These are phyloP conservation scores for Cyclocybe cylindracea DNA, from an alignment of 768 basidiomycete species.

Conservation along the genomic window DNA sequence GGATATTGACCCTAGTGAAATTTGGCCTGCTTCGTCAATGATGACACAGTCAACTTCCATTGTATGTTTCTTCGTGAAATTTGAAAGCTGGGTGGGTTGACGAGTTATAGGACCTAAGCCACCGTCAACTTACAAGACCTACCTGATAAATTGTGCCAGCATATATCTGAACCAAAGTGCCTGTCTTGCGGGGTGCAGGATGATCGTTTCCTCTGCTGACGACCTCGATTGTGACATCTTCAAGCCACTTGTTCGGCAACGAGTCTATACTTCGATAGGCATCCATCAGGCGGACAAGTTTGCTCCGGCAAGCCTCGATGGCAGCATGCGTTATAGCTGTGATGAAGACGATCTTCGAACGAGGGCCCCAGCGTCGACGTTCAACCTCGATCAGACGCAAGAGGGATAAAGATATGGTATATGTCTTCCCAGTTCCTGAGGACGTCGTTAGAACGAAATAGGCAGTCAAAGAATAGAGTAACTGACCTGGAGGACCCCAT, in stretches of 20 bases:
- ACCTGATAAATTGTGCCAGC: constrained; percentile 52
- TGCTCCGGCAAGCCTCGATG: constrained; percentile 47
- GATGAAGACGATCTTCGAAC: constrained; percentile 42
- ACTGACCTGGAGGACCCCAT: constrained; percentile 52
- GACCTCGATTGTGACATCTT: constrained; percentile 41
- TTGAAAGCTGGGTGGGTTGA: constrained; percentile 37
- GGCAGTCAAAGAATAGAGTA: not conserved
- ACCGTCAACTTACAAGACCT: constrained; percentile 5
- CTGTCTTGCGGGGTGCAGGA: constrained; percentile 29
- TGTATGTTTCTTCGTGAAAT: constrained; percentile 41
- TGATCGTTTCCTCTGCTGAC: constrained; percentile 44
- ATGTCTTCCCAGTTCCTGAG: constrained; percentile 54
- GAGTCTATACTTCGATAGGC: constrained; percentile 37
- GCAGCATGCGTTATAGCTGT: constrained; percentile 57
- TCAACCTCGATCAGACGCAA: constrained; percentile 46
- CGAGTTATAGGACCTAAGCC: not conserved
- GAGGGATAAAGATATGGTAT: constrained; percentile 49
- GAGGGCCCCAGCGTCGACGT: constrained; percentile 26
- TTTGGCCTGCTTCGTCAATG: constrained; percentile 55
- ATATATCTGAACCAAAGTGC: constrained; percentile 36
- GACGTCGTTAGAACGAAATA: not conserved
- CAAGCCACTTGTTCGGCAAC: constrained; percentile 41
- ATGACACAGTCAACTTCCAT: constrained; percentile 45
- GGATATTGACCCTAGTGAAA: constrained; percentile 44
- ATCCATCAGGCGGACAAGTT: constrained; percentile 37